These are phyloP conservation scores for Platanthera guangdongensis DNA, from an alignment of 106 monocot genomes.

Conservation along the genomic window DNA sequence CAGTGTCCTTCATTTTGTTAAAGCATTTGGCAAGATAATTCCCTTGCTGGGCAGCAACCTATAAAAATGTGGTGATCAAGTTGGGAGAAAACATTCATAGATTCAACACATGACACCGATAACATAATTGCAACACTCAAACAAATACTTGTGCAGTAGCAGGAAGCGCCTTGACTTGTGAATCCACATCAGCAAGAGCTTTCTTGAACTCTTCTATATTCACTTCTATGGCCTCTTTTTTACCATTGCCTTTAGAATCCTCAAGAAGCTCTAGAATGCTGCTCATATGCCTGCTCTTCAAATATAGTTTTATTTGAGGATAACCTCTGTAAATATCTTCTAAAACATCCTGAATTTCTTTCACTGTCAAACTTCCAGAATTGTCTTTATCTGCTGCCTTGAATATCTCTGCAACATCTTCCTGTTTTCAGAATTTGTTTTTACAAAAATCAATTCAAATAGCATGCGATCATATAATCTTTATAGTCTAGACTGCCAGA, in stretches of 20 bases:
- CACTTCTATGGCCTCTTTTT: slow-evolving; percentile 35
- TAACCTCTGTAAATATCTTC: slow-evolving; percentile 47
- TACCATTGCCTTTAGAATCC: slow-evolving; percentile 29
- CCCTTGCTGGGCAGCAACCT: slow-evolving; percentile 70
- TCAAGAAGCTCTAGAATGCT: slow-evolving; percentile 30
- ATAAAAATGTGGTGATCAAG: neutral
- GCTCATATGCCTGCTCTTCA: slow-evolving; percentile 54
- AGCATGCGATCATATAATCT: neutral
- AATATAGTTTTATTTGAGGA: slow-evolving; percentile 26
- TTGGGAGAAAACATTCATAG: neutral
- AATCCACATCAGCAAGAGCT: slow-evolving; percentile 43
- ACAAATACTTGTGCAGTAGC: slow-evolving; percentile 59
- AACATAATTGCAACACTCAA: neutral
- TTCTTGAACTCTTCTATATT: slow-evolving; percentile 58
- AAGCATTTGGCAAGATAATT: slow-evolving; percentile 54
- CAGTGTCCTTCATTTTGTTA: slow-evolving; percentile 32
- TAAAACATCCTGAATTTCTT: slow-evolving; percentile 57
- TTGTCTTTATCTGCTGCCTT: slow-evolving; percentile 55
- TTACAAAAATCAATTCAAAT: neutral
- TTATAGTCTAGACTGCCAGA: neutral
- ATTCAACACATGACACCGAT: neutral
- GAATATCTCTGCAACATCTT: slow-evolving; percentile 53
- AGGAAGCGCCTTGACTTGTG: slow-evolving; percentile 45
- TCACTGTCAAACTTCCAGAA: slow-evolving; percentile 53
- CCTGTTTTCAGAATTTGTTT: slow-evolving; percentile 14